Conservation (phyloP, 768 basidiomycete species). For the Suillus decipiens region DNA sequence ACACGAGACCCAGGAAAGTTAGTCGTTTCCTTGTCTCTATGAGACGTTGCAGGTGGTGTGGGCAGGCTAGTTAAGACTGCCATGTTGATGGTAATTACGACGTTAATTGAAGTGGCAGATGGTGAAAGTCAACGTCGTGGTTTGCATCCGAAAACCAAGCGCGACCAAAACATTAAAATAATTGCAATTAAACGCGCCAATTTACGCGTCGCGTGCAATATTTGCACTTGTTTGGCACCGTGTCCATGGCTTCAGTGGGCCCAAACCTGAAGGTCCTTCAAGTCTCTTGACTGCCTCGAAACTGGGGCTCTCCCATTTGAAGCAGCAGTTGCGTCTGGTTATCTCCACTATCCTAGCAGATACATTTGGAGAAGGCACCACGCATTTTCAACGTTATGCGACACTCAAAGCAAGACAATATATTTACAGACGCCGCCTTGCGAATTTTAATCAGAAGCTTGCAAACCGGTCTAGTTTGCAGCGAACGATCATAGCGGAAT, state of each 20-base stretch:
- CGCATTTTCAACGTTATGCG: neutral
- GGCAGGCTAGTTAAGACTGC: slow-evolving; percentile 46
- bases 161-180: slow-evolving; percentile 31
- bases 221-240: slow-evolving; percentile 28
- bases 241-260: neutral
- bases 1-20: slow-evolving; percentile 42
- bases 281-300: neutral
- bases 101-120: slow-evolving; percentile 17
- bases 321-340: neutral
- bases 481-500: neutral
- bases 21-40: slow-evolving; percentile 53
- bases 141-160: slow-evolving; percentile 18
- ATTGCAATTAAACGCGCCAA: slow-evolving; percentile 37
- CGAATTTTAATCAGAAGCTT: slow-evolving; percentile 2
- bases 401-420: neutral
- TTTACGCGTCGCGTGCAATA: slow-evolving; percentile 44
- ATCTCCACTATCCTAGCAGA: neutral
- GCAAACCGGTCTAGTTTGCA: slow-evolving; percentile 3
- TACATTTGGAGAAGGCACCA: slow-evolving; percentile 1
- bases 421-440: slow-evolving; percentile 7
- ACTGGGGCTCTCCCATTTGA: neutral
- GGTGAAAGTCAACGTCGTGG: slow-evolving; percentile 18
- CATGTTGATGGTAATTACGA: slow-evolving; percentile 15
- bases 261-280: neutral
- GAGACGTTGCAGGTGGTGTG: slow-evolving; percentile 63